Base-by-base conservation (phyloP, 768 basidiomycete species). In the Lepiota brunneoincarnata region DNA sequence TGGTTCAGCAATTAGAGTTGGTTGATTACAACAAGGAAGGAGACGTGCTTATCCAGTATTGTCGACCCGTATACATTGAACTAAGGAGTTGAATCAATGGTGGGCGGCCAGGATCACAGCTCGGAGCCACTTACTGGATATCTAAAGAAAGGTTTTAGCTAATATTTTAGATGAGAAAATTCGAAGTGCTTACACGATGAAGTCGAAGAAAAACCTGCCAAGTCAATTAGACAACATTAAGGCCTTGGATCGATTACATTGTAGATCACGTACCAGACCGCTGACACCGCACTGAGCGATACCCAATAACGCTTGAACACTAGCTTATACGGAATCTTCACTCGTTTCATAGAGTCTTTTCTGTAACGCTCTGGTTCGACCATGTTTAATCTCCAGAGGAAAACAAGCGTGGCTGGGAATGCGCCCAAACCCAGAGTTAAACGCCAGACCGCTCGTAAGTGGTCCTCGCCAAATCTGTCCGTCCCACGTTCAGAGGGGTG, bases 401-500 rank as follows among this genome's bases (percentile, higher is more conserved):
- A 82, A 15, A 94, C 86, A 6, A 81, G 79, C 10, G 82, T 59
- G 6, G 93, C 92, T 24, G 93, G 93, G 52, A 96, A 63, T 35
- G 86, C 72, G 24, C 93, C 93, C 12, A 96, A 78, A 35, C 90
- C 93, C 10, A 95, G 79, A n/a, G 92, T 89, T 40, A 91, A 61
- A 43, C 93, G 84, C 92, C 92, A 95, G 3, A 91, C 88, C 2
- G 87, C 88, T 20, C 88, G 81, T 39, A 95, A 81, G 64, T 93
- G 93, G 55, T 89, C 69, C 41, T 79, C 62, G 28, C 91, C 89
- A 56, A 88, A 93, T 60, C 87, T 90, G 54, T 31, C 5, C 0
- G 40, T 58, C 26, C 54, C 38, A 49, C 49, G 51, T 15, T 23
- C 40, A 12, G 49, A 40, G n/a, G 3, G 3, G 17, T 41, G 39